Evolutionary conservation across 768 basidiomycete species (phyloP).

Genomic region (Trametes sanguinea): DNA sequence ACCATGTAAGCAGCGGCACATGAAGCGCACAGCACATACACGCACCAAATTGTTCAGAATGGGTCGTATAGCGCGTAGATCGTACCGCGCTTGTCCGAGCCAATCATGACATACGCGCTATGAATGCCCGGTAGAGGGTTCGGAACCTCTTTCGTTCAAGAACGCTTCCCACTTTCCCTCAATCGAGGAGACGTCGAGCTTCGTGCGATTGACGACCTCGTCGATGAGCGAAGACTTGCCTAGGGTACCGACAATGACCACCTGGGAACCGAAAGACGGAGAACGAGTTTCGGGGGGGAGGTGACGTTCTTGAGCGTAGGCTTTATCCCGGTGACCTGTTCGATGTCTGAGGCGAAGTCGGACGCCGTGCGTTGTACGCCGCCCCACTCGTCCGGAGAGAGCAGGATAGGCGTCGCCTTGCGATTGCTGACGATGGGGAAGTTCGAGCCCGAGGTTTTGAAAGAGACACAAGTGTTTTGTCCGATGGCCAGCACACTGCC

Average conservation of each 20-base stretch:
- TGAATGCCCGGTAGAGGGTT: slow-evolving; percentile 59
- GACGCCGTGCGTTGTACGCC: slow-evolving; percentile 61
- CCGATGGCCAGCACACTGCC: slow-evolving; percentile 43
- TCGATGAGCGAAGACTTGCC: slow-evolving; percentile 57
- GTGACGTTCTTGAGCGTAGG: slow-evolving; percentile 55
- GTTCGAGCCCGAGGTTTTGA: slow-evolving; percentile 34
- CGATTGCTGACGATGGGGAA: slow-evolving; percentile 50
- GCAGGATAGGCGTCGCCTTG: slow-evolving; percentile 50
- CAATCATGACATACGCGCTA: slow-evolving; percentile 67
- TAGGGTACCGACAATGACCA: slow-evolving; percentile 67
- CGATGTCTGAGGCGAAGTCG: slow-evolving; percentile 63
- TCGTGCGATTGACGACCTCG: slow-evolving; percentile 51
- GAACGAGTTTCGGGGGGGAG: slow-evolving; percentile 24
- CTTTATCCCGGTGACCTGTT: slow-evolving; percentile 56
- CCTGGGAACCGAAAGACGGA: slow-evolving; percentile 26
- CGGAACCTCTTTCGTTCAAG: slow-evolving; percentile 49
- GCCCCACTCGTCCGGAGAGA: slow-evolving; percentile 62
- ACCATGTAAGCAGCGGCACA: background rate
- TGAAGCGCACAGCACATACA: background rate
- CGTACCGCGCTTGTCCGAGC: slow-evolving; percentile 69
- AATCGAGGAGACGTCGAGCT: slow-evolving; percentile 56
- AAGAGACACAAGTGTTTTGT: slow-evolving; percentile 51
- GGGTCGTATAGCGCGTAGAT: slow-evolving; percentile 68
- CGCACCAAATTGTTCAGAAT: slow-evolving; percentile 66
- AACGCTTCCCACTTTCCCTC: slow-evolving; percentile 71